phyloP scores from a whole-genome alignment of 2,329 filamentous ascomycete genomes.

The Pestalotiopsis sp. region DNA sequence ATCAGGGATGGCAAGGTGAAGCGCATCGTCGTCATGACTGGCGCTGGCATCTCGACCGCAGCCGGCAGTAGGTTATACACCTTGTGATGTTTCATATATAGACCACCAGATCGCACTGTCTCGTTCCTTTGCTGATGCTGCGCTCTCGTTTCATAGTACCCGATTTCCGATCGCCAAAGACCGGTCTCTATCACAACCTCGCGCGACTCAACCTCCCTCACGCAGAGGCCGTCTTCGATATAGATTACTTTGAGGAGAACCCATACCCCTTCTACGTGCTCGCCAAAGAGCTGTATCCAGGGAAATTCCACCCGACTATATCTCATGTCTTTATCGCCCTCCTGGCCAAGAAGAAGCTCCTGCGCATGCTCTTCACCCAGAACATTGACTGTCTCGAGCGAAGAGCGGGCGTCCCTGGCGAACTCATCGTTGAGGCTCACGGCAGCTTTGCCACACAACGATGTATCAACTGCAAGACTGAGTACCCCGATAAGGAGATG shows the following conservation, averaged over 20 bases:
- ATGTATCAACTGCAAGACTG: conserved; percentile 83
- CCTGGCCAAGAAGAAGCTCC: conserved; percentile 74
- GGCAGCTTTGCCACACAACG: conserved; percentile 90
- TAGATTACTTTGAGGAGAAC: conserved; percentile 82
- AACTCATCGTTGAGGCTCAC: conserved; percentile 89
- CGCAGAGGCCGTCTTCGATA: conserved; percentile 93
- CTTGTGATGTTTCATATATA: not conserved
- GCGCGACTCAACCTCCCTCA: conserved; percentile 83
- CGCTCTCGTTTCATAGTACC: conserved; percentile 62
- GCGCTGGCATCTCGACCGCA: conserved; percentile 83
- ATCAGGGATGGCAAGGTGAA: conserved; percentile 71
- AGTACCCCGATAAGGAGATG: conserved; percentile 77
- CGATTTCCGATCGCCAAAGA: conserved; percentile 92
- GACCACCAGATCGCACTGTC: not conserved
- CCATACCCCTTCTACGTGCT: conserved; percentile 91
- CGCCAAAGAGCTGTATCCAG: conserved; percentile 89
- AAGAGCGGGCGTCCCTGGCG: conserved; percentile 77
- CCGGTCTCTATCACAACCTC: conserved; percentile 91
- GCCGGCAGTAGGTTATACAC: conserved; percentile 56
- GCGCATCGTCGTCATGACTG: conserved; percentile 85
- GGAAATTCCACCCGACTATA: conserved; percentile 84
- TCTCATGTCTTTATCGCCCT: conserved; percentile 88
- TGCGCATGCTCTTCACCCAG: conserved; percentile 91
- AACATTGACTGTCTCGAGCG: conserved; percentile 97
- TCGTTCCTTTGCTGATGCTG: not conserved